Evolutionary conservation across 1,284 basidiomycete genomes (phyloP).

Genomic region (Rhizopogon parksii): DNA sequence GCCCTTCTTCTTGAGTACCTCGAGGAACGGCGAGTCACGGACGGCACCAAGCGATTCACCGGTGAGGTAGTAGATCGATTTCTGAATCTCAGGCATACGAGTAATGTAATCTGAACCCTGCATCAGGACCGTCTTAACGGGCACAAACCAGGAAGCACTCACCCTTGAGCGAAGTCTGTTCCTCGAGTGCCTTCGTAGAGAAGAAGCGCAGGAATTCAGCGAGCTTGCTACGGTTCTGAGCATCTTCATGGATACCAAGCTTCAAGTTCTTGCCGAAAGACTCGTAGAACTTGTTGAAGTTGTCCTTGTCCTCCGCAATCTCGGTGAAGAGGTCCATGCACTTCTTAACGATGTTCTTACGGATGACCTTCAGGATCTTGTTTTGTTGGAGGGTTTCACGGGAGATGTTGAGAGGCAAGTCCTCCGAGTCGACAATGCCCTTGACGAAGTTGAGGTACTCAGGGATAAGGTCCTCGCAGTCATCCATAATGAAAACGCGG

Average conservation of each 20-base stretch:
- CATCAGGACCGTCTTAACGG: slow-evolving; percentile 5
- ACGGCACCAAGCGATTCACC: slow-evolving; percentile 93
- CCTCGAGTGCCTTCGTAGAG: slow-evolving; percentile 93
- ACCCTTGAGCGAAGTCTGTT: slow-evolving; percentile 93
- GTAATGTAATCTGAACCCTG: slow-evolving; percentile 86
- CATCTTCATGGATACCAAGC: slow-evolving; percentile 99
- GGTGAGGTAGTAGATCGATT: slow-evolving; percentile 99
- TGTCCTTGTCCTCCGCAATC: slow-evolving; percentile 99
- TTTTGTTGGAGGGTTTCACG: slow-evolving; percentile 99
- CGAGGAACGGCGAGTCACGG: slow-evolving; percentile 96
- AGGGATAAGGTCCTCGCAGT: slow-evolving; percentile 99
- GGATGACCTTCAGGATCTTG: slow-evolving; percentile 99
- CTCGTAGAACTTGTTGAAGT: slow-evolving; percentile 96
- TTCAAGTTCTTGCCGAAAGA: slow-evolving; percentile 97
- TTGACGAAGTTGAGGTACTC: slow-evolving; percentile 99
- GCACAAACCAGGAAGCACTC: slow-evolving; percentile 17
- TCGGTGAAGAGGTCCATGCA: slow-evolving; percentile 92
- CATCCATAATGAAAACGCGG: slow-evolving; percentile 99
- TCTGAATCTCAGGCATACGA: slow-evolving; percentile 98
- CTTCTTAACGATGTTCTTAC: slow-evolving; percentile 99
- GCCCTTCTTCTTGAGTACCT: slow-evolving; percentile 99
- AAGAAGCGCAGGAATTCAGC: slow-evolving; percentile 99
- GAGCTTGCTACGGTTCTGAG: slow-evolving; percentile 98
- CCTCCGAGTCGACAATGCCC: slow-evolving; percentile 99
- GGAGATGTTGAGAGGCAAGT: slow-evolving; percentile 99